Conservation (phyloP, 441 rosid genomes). For the Pelargonium citronellum region DNA sequence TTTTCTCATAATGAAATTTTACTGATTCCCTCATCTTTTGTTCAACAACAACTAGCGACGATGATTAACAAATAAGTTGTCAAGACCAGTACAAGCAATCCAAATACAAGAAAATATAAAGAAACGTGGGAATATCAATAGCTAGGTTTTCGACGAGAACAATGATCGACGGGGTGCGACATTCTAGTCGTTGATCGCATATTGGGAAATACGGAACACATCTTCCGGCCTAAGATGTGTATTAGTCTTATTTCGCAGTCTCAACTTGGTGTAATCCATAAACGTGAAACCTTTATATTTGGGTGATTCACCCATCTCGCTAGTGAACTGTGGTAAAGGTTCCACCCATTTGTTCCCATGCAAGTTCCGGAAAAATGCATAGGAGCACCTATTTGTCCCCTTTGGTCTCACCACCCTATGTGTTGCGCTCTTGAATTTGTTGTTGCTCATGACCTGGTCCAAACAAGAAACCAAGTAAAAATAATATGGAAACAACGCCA, state of each 20-base stretch:
- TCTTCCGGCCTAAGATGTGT: constrained; percentile 24
- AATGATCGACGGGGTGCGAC: too few relatives aligned
- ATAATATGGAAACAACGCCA: too few relatives aligned
- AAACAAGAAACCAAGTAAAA: too few relatives aligned
- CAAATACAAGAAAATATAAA: too few relatives aligned
- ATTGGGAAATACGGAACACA: constrained; percentile 18
- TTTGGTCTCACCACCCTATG: constrained; percentile 21
- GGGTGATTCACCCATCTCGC: constrained; percentile 20
- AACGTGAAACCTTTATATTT: constrained; percentile 19
- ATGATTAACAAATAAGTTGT: too few relatives aligned
- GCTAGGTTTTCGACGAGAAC: too few relatives aligned
- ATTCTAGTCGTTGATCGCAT: background rate
- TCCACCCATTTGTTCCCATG: constrained; percentile 23
- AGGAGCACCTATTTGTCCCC: constrained; percentile 20
- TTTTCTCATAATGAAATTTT: too few relatives aligned
- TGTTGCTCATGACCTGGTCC: constrained; percentile 22
- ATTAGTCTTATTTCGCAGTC: constrained; percentile 21
- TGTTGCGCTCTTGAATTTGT: constrained; percentile 23
- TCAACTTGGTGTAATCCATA: constrained; percentile 21
- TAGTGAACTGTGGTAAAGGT: constrained; percentile 27
- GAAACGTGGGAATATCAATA: too few relatives aligned
- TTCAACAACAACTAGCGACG: too few relatives aligned
- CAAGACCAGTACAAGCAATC: too few relatives aligned
- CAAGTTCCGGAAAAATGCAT: constrained; percentile 23
- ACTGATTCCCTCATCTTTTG: too few relatives aligned